A percentile compares a stretch with the other conserved stretches of the same genome.
These are phyloP conservation scores for Plenodomus tracheiphilus DNA, from an alignment of 2,329 filamentous ascomycete species.

Conservation along the genomic window DNA sequence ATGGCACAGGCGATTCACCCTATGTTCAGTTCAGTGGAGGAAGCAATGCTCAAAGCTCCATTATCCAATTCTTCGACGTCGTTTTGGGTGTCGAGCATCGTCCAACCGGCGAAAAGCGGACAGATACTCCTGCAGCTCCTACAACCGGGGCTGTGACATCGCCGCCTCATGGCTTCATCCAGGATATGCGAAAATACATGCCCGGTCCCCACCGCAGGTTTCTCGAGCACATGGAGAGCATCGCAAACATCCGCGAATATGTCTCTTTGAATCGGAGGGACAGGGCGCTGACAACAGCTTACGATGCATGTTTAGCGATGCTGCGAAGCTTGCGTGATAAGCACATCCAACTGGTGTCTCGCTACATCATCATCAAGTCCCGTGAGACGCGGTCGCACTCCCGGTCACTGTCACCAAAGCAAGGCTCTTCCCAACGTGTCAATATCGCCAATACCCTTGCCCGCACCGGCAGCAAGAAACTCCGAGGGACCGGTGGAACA, in stretches of 20 bases:
- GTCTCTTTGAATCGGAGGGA: conserved; percentile 68
- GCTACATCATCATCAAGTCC: conserved; percentile 91
- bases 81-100: conserved; percentile 86
- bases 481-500: conserved; percentile 91
- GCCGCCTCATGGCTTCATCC: conserved; percentile 83
- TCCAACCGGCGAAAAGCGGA: conserved; percentile 75
- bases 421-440: conserved; percentile 45
- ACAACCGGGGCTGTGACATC: conserved; percentile 51
- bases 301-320: conserved; percentile 86
- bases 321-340: conserved; percentile 82
- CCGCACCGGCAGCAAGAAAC: conserved; percentile 55
- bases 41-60: conserved; percentile 93
- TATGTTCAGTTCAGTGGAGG: conserved; percentile 90
- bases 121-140: conserved; percentile 25
- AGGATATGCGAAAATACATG: conserved; percentile 98
- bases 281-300: conserved; percentile 73
- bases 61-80: conserved; percentile 97
- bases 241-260: conserved; percentile 86
- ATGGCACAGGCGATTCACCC: conserved; percentile 66
- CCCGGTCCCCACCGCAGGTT: conserved; percentile 90
- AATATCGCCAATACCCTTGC: conserved; percentile 62
- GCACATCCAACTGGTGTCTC: conserved; percentile 93
- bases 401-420: conserved; percentile 61
- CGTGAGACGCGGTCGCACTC: conserved; percentile 70
- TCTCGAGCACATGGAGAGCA: conserved; percentile 73